Base-by-base conservation (phyloP, 2,329 filamentous ascomycete genomes). In the Ophiocordyceps sinensis region DNA sequence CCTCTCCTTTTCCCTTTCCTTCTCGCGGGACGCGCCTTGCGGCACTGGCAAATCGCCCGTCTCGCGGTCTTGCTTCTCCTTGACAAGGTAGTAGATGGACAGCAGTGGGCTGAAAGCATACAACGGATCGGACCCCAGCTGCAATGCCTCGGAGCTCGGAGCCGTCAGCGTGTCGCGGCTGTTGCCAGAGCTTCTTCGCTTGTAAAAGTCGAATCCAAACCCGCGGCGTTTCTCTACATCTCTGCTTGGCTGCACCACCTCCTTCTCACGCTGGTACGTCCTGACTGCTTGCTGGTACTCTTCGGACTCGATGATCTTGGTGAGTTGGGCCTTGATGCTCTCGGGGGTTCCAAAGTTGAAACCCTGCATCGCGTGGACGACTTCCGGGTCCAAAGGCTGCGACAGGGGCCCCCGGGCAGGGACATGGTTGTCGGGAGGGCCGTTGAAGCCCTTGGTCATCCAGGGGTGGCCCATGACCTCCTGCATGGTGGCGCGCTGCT, bases 391-490 rank as follows among this genome's bases (percentile, higher is more conserved):
- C 10, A 98, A 66, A 6, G 89, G 88, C 13, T 93, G 66, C 31
- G 82, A 75, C n/a, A 96, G 61, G 2, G 91, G 86, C 51, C 94
- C 89, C 38, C 91, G 81, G 28, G 67, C 62, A 4, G 88, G 88
- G 2, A 98, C 68, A 48, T 84, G 85, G 53, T 95, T 98, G 46
- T 96, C 91, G 0, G 88, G 88, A 9, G 87, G 79, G 2, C 76
- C 77, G 53, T 73, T 82, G 59, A 87, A 96, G 9, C 89, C 88
- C 60, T 96, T 96, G 39, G 76, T 79, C 73, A 96, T 87, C 91
- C 91, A 98, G 1, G 87, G 85, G 56, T 98, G 91, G 52, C 70
- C 84, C 79, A 96, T 83, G 51, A 98, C 93, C 60, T 98, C 91
- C 42, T 80, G 71, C 62, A 98, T 77, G 34, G 77, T 88, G 36